A percentile compares a stretch with the other conserved stretches of the same genome.
Evolutionary conservation across 2,329 filamentous ascomycete genomes (phyloP).

Genomic region (Sodiomyces alkalinus): DNA sequence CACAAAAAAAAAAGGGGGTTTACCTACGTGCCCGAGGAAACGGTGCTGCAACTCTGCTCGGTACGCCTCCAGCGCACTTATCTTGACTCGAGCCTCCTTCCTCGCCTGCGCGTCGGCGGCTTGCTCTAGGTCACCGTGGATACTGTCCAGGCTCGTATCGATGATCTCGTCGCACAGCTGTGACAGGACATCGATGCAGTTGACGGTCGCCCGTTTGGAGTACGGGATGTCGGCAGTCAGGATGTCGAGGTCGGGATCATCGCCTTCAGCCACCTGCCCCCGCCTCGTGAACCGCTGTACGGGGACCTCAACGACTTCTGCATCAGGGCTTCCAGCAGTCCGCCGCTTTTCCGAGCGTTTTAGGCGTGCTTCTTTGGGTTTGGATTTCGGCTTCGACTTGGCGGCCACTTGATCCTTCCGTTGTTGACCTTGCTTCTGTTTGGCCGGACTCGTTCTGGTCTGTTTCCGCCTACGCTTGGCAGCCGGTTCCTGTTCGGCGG

Average conservation of each 20-base stretch:
- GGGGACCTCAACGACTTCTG: conserved; percentile 32
- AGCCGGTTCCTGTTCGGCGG: conserved; percentile 13
- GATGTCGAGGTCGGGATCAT: conserved; percentile 25
- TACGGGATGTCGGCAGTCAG: conserved; percentile 37
- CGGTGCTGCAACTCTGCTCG: conserved; percentile 38
- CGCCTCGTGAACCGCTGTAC: conserved; percentile 44
- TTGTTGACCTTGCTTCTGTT: conserved; percentile 21
- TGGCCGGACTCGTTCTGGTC: conserved; percentile 22
- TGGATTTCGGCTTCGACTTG: conserved; percentile 11
- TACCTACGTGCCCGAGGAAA: conserved; percentile 42
- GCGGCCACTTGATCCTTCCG: conserved; percentile 3
- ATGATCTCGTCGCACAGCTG: conserved; percentile 48
- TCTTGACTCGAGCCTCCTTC: conserved; percentile 39
- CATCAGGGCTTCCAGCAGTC: conserved; percentile 7
- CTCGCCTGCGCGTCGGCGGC: conserved; percentile 30
- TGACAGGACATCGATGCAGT: conserved; percentile 44
- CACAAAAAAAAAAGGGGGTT: too few relatives aligned
- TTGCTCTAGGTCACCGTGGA: conserved; percentile 22
- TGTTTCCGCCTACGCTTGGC: conserved; percentile 22
- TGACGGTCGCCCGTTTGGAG: conserved; percentile 38
- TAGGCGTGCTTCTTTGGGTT: conserved; percentile 8
- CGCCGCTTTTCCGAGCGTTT: conserved; percentile 5
- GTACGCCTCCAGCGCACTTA: conserved; percentile 41
- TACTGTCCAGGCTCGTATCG: conserved; percentile 29
- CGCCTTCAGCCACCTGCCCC: conserved; percentile 22